Evolutionary conservation across 345 rosid species (phyloP).

Genomic region (Pistacia vera): DNA sequence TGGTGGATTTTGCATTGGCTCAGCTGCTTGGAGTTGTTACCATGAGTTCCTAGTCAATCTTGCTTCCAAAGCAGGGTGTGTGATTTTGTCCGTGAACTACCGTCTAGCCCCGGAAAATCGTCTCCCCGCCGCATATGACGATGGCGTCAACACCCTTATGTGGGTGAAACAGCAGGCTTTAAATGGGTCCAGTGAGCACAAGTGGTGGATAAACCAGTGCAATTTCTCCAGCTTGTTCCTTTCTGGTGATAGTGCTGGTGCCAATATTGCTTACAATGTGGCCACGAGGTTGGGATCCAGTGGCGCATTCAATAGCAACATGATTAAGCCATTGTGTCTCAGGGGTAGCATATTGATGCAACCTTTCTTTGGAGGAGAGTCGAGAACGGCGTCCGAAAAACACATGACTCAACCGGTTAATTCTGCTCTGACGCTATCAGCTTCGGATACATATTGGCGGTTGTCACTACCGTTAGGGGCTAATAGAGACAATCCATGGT

Average conservation of each 20-base stretch:
- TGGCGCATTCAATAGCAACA: constrained; percentile 9
- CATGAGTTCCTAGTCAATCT: constrained; percentile 56
- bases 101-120: constrained; percentile 68
- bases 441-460: constrained; percentile 83
- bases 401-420: constrained; percentile 34
- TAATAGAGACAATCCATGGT: constrained; percentile 79
- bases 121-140: constrained; percentile 70
- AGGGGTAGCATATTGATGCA: constrained; percentile 62
- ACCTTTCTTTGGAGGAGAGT: constrained; percentile 72
- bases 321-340: constrained; percentile 24
- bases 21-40: constrained; percentile 70
- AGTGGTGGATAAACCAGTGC: constrained; percentile 48
- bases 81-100: constrained; percentile 52
- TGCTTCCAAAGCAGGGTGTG: constrained; percentile 48
- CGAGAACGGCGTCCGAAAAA: constrained; percentile 61
- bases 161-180: constrained; percentile 59
- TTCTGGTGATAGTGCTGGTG: constrained; percentile 82
- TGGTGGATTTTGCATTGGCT: constrained; percentile 73
- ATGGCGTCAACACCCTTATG: constrained; percentile 49
- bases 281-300: constrained; percentile 32
- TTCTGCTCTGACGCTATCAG: constrained; percentile 60
- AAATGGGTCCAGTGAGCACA: constrained; percentile 35
- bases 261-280: constrained; percentile 61
- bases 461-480: constrained; percentile 66
- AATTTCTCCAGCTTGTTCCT: constrained; percentile 51